Percentiles rank a stretch among this genome's conserved stretches.
These are phyloP conservation scores for Monosporascus sp. DNA, from an alignment of 2,329 filamentous ascomycete species.

Conservation along the genomic window DNA sequence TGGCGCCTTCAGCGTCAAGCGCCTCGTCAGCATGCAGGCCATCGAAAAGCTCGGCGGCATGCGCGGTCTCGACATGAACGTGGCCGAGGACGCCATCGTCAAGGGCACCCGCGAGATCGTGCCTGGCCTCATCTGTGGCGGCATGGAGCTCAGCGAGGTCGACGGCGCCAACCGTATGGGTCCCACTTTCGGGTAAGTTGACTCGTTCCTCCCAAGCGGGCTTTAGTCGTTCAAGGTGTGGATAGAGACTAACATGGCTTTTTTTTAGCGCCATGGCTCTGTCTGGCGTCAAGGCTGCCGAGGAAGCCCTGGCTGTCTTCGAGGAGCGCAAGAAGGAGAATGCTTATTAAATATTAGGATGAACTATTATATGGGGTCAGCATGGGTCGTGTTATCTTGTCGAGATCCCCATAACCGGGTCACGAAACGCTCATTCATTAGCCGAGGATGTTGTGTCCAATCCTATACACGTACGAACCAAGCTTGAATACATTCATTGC, in stretches of 20 bases:
- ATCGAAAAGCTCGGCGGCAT: slow-evolving; percentile 84
- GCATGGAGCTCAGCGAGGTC: slow-evolving; percentile 88
- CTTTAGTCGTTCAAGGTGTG: background rate
- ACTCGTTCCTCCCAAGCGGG: background rate
- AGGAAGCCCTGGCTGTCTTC: slow-evolving; percentile 75
- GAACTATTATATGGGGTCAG: no score
- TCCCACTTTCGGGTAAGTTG: slow-evolving; percentile 26
- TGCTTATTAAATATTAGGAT: slow-evolving; percentile 37
- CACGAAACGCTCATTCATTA: no score
- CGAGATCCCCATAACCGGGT: no score
- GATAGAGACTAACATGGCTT: background rate
- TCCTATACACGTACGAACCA: no score
- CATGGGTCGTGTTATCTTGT: background rate
- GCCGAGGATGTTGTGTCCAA: no score
- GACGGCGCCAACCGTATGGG: slow-evolving; percentile 92
- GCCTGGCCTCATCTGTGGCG: slow-evolving; percentile 84
- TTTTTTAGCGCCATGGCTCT: slow-evolving; percentile 73
- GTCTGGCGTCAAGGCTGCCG: slow-evolving; percentile 82
- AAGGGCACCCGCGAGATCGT: slow-evolving; percentile 85
- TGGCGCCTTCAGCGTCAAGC: slow-evolving; percentile 86
- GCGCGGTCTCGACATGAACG: slow-evolving; percentile 89
- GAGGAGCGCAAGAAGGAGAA: slow-evolving; percentile 75
- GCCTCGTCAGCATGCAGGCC: slow-evolving; percentile 80
- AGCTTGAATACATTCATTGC: no score
- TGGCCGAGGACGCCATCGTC: slow-evolving; percentile 87